These are phyloP conservation scores for Rhodotorula sp. DNA, from an alignment of 1,284 basidiomycete species.

Conservation along the genomic window DNA sequence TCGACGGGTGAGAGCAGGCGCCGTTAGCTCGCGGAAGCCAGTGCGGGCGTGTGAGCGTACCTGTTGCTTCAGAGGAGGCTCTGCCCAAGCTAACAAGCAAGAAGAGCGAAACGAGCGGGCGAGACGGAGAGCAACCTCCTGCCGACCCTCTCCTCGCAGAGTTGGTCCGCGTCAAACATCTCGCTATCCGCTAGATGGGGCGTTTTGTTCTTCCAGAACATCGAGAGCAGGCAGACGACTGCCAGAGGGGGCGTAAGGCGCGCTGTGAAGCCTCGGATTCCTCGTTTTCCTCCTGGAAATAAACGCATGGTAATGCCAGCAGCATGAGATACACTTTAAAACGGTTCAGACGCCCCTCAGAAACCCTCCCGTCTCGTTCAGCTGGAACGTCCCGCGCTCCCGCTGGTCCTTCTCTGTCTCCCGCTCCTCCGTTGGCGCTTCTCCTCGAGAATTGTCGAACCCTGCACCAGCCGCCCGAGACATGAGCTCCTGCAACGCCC, in stretches of 20 bases:
- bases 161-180: no score
- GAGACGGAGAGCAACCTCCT: neutral
- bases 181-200: no score
- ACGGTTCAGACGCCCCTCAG: neutral
- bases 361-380: slow-evolving; percentile 17
- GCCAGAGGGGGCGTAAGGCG: no score
- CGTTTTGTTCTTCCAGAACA: no score
- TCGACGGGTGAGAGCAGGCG: neutral
- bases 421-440: slow-evolving; percentile 7
- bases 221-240: neutral
- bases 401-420: slow-evolving; percentile 1
- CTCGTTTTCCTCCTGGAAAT: neutral
- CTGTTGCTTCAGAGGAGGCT: neutral
- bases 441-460: slow-evolving; percentile 3
- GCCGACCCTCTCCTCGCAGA: neutral
- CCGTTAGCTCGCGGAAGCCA: neutral
- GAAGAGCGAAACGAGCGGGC: neutral
- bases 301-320: neutral
- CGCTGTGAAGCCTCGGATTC: no score
- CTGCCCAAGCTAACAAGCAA: neutral
- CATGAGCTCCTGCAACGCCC: slow-evolving; percentile 17
- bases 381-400: neutral
- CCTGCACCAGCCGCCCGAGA: slow-evolving; percentile 2
- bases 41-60: neutral
- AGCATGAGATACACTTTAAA: neutral